Evolutionary conservation across 2,329 filamentous ascomycete genomes (phyloP).

Genomic region (Xylaria sp.): DNA sequence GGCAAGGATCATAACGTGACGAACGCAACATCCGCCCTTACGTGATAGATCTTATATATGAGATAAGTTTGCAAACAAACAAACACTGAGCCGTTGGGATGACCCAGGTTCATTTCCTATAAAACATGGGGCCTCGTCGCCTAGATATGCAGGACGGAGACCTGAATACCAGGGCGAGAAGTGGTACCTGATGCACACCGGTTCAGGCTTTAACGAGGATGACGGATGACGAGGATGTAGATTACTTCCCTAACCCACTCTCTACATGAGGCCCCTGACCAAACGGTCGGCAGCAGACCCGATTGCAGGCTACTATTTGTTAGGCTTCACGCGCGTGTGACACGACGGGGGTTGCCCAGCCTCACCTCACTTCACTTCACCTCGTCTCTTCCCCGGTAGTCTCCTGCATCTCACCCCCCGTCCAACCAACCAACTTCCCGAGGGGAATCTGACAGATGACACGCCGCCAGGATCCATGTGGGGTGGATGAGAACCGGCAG

Average conservation of each 20-base stretch:
- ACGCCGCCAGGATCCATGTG: constrained; percentile 22
- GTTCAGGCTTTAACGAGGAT: constrained; percentile 16
- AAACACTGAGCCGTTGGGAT: neutral
- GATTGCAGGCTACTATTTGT: constrained; percentile 30
- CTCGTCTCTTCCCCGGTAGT: constrained; percentile 14
- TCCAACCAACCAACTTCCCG: constrained; percentile 25
- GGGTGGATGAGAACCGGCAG: constrained; percentile 28
- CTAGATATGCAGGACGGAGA: constrained; percentile 8
- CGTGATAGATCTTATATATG: neutral
- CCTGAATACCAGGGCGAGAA: neutral
- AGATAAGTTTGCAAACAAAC: neutral
- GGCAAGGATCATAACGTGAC: constrained; percentile 22
- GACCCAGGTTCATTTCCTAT: constrained; percentile 1
- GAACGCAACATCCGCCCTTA: constrained; percentile 9
- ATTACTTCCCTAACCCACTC: constrained; percentile 36
- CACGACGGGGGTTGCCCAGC: constrained; percentile 15
- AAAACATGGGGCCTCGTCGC: neutral
- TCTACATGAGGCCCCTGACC: constrained; percentile 19
- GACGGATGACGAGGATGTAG: constrained; percentile 18
- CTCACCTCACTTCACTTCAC: constrained; percentile 22
- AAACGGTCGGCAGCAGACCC: constrained; percentile 30
- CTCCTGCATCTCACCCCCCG: constrained; percentile 1
- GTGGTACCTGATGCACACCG: constrained; percentile 2
- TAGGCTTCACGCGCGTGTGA: constrained; percentile 23
- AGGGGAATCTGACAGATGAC: constrained; percentile 31